Conservation (phyloP, 164 flowering plant genomes). For the Tinospora cordifolia region DNA sequence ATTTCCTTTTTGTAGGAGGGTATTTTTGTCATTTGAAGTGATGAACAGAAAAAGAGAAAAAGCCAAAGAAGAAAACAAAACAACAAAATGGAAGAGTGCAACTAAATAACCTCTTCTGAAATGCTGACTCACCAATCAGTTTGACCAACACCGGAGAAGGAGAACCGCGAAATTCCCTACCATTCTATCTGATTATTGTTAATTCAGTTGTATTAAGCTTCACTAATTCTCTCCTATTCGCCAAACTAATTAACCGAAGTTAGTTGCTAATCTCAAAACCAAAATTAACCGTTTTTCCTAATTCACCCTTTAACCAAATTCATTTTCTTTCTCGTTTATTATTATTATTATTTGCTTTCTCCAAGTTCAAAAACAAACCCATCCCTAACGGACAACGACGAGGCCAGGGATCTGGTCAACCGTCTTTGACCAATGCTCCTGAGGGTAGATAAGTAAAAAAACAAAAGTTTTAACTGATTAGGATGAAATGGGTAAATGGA, state of each 20-base stretch:
- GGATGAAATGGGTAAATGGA: neutral
- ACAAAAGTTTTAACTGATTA: neutral
- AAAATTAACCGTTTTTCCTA: slow-evolving; percentile 4
- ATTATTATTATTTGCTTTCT: too few relatives aligned
- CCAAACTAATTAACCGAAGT: slow-evolving; percentile 4
- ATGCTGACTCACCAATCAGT: neutral
- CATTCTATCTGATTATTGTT: slow-evolving; percentile 6
- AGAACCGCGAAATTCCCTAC: slow-evolving; percentile 5
- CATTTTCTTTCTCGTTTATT: too few relatives aligned
- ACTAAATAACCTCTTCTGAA: neutral
- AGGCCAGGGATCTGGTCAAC: slow-evolving; percentile 1
- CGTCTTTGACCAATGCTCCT: neutral
- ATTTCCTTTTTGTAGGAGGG: too few relatives aligned
- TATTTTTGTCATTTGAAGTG: too few relatives aligned
- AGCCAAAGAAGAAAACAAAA: neutral
- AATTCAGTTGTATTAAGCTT: neutral
- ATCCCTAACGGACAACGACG: neutral
- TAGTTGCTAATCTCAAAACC: neutral
- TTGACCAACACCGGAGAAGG: neutral
- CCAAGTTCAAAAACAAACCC: neutral
- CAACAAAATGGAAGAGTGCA: neutral
- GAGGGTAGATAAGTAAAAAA: neutral
- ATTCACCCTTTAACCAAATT: neutral
- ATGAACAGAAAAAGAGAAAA: neutral
- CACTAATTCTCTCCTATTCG: neutral